Conservation (phyloP, 1,139 yeast genomes). For the Candida labiduridarum region DNA sequence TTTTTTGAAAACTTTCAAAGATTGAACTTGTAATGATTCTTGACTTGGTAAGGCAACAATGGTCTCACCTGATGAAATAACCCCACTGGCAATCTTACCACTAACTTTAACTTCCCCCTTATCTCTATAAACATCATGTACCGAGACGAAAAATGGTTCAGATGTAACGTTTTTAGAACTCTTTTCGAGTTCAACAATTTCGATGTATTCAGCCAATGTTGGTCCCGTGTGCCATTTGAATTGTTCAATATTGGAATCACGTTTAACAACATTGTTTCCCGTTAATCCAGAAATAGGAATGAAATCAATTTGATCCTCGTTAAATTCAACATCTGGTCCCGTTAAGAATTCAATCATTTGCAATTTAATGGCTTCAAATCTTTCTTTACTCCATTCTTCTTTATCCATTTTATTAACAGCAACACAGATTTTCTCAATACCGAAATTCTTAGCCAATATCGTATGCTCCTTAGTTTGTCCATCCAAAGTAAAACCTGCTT, state of each 20-base stretch:
- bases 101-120: slow-evolving; percentile 50
- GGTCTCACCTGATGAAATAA: slow-evolving; percentile 75
- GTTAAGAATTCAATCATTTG: slow-evolving; percentile 63
- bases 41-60: slow-evolving; percentile 59
- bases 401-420: slow-evolving; percentile 90
- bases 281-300: slow-evolving; percentile 86
- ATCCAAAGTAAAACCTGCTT: slow-evolving; percentile 79
- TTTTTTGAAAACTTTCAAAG: slow-evolving; percentile 28
- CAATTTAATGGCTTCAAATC: slow-evolving; percentile 63
- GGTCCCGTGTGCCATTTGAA: slow-evolving; percentile 68
- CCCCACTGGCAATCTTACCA: slow-evolving; percentile 79
- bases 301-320: slow-evolving; percentile 52
- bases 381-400: slow-evolving; percentile 63
- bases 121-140: slow-evolving; percentile 44
- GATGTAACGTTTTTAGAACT: slow-evolving; percentile 23
- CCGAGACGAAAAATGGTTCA: slow-evolving; percentile 51
- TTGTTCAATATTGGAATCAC: slow-evolving; percentile 29
- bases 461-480: slow-evolving; percentile 98
- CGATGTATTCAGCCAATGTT: slow-evolving; percentile 63
- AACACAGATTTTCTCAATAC: slow-evolving; percentile 73
- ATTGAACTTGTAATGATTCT: slow-evolving; percentile 36
- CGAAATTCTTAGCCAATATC: slow-evolving; percentile 77
- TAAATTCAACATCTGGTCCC: slow-evolving; percentile 61
- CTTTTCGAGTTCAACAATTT: slow-evolving; percentile 27
- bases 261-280: slow-evolving; percentile 76